Evolutionary conservation across 2,329 filamentous ascomycete genomes (phyloP).

Genomic region (Cladosporium sp.): DNA sequence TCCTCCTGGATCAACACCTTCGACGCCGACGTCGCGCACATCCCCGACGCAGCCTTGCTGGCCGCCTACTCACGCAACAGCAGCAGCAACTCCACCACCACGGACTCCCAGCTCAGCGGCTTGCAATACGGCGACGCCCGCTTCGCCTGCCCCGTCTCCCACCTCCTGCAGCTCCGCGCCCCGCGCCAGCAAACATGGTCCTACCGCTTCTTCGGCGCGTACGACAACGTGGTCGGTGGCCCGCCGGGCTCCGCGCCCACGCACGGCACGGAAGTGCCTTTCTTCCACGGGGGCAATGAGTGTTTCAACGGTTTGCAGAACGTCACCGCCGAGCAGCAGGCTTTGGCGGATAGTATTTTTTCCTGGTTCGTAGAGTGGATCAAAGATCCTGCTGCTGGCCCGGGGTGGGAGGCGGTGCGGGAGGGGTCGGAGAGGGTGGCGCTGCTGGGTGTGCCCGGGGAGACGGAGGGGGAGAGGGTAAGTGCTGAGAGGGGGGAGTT

Average conservation of each 20-base stretch:
- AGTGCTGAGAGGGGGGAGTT: background rate
- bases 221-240: conserved; percentile 17
- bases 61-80: conserved; percentile 34
- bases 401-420: conserved; percentile 11
- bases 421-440: conserved; percentile 1
- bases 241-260: conserved; percentile 26
- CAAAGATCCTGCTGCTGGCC: conserved; percentile 20
- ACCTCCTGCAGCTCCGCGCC: conserved; percentile 7
- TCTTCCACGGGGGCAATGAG: conserved; percentile 22
- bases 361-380: conserved; percentile 20
- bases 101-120: conserved; percentile 39
- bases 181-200: conserved; percentile 18
- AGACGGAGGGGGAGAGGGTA: background rate
- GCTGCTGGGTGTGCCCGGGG: background rate
- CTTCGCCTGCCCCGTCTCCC: conserved; percentile 21
- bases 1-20: conserved; percentile 44
- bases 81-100: conserved; percentile 29
- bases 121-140: conserved; percentile 39
- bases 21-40: conserved; percentile 38
- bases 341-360: conserved; percentile 20
- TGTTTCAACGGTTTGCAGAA: conserved; percentile 8
- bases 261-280: conserved; percentile 32
- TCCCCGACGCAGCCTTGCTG: conserved; percentile 33
- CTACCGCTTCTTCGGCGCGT: conserved; percentile 40
- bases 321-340: conserved; percentile 18